Conservation (phyloP, 73 alveolate species). For the Tetrahymena borealis region DNA sequence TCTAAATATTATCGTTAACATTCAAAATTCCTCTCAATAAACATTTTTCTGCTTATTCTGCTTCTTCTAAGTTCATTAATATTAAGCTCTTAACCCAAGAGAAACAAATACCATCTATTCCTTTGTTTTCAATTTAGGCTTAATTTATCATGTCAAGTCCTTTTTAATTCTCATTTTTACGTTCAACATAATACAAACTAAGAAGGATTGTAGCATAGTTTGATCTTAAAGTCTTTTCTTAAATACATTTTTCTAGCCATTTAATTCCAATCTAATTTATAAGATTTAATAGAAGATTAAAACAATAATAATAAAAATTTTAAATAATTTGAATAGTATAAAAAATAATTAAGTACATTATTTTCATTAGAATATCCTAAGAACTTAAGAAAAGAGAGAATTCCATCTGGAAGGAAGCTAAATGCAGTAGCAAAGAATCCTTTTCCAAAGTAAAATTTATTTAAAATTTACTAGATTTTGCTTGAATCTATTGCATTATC, state of each 20-base stretch:
- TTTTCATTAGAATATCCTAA: not conserved
- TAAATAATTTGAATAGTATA: not conserved
- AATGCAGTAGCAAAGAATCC: not conserved
- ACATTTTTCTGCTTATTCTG: not conserved
- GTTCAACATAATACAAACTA: not conserved
- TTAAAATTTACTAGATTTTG: not conserved
- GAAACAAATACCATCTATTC: not conserved
- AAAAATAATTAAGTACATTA: not conserved
- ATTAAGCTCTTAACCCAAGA: not conserved
- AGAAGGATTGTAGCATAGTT: not conserved
- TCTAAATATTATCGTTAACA: not conserved
- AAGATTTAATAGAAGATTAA: too few species aligned
- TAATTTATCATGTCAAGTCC: not conserved
- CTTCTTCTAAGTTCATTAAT: not conserved
- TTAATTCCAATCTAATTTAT: not conserved
- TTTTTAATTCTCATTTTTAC: not conserved
- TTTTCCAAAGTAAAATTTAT: not conserved
- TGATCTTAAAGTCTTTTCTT: not conserved
- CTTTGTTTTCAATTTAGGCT: not conserved
- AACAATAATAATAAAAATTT: not conserved
- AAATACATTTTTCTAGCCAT: not conserved
- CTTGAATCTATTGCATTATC: not conserved
- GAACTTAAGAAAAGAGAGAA: not conserved
- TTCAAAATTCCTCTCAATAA: not conserved
- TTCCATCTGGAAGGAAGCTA: not conserved